These are phyloP conservation scores for Psilocybe sp. DNA, from an alignment of 768 basidiomycete genomes.

Conservation along the genomic window DNA sequence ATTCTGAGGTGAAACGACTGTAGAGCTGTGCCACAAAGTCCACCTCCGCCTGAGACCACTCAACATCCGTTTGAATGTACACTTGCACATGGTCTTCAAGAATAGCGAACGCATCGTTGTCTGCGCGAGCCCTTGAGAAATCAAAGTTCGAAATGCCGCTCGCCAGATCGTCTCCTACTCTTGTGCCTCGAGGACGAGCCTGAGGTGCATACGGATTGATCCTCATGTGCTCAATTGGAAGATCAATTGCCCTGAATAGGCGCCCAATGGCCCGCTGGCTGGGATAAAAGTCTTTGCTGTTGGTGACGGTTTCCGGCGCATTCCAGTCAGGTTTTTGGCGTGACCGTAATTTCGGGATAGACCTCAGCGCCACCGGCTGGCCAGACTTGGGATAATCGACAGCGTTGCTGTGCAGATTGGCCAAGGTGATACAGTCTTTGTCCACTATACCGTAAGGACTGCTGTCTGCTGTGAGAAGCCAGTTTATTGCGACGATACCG, in stretches of 20 bases:
- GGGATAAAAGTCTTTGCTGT: conserved; percentile 41
- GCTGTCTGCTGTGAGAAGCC: conserved; percentile 65
- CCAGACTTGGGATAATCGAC: conserved; percentile 68
- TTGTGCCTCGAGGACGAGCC: conserved; percentile 6
- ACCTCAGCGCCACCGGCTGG: conserved; percentile 33
- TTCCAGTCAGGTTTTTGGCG: conserved; percentile 57
- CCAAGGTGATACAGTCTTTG: conserved; percentile 47
- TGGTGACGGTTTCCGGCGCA: conserved; percentile 54
- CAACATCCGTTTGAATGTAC: conserved; percentile 27
- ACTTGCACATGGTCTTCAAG: conserved; percentile 26
- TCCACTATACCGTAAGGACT: conserved; percentile 44
- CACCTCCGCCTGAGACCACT: conserved; percentile 15
- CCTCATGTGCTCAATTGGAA: conserved; percentile 34
- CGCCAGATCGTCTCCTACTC: conserved; percentile 16
- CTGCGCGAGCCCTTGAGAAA: conserved; percentile 1
- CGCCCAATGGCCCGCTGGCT: conserved; percentile 57
- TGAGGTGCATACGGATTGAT: conserved; percentile 8
- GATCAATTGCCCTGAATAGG: conserved; percentile 59
- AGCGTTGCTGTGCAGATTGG: conserved; percentile 58
- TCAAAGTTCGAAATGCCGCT: conserved; percentile 11
- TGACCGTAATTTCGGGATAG: conserved; percentile 43
- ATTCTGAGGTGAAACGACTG: conserved; percentile 39
- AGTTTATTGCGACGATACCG: conserved; percentile 60
- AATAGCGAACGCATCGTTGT: conserved; percentile 9
- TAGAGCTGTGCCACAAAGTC: conserved; percentile 32